Base-by-base conservation (phyloP, 2,329 filamentous ascomycete genomes). In the Fusarium scirpi region DNA sequence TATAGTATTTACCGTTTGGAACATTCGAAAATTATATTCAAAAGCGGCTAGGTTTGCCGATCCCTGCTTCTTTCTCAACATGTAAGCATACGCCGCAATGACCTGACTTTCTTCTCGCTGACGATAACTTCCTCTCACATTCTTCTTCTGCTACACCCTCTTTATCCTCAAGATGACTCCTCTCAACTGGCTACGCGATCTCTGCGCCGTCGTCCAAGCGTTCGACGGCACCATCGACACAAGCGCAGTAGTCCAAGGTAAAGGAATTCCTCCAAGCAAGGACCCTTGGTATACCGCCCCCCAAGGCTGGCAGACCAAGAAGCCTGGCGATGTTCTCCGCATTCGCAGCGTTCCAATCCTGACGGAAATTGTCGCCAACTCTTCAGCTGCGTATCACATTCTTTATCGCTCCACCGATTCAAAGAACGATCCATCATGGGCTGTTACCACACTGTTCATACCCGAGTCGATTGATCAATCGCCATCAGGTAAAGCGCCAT, bases 391-490 rank as follows among this genome's bases (percentile, higher is more conserved):
- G 0, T 81, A 79, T 48, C 76, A 82, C 34, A 78, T 83, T 25
- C 70, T 82, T 2, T 82, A 80, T 63, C 77, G 80, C 18, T 82
- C 81, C 0, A 81, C 78, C 0, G 76, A 80, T 62, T 78, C 79
- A 2, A 73, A 65, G 3, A 76, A 78, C 58, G 63, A 71, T 20
- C 76, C 81, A 0, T 76, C 78, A 1, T 83, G 80, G 80, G 80
- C 81, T 0, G 79, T 83, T 4, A 82, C 81, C 0, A 82, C 80
- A 0, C 63, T 83, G 0, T 77, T 80, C 7, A 44, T 80, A 0
- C 79, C 79, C 8, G 8, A 32, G 3, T 45, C 24, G 3, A 27
- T 71, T 7, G 62, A 58, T 5, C 41, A 32, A 2, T 63, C 71
- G 0, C 40, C 54, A 1, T 63, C 62, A 0, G 67, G 58, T 0